Evolutionary conservation across 2,329 filamentous ascomycete species (phyloP), one percentile per base, ranked within the genome.

Genomic region (Didymella arachidicola): DNA sequence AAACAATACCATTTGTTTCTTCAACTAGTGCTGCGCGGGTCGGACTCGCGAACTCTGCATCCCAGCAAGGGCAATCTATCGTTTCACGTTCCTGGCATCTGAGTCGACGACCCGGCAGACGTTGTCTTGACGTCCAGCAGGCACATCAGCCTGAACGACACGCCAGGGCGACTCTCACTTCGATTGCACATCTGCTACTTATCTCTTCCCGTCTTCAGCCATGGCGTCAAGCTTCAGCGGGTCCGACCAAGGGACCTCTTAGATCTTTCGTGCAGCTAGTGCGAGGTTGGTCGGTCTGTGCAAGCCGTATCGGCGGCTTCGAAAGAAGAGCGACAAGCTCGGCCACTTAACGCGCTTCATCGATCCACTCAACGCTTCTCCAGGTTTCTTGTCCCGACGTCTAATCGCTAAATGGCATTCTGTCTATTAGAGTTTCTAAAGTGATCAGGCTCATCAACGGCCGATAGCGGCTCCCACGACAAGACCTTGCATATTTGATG

Each of bases 21-120:
- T 27, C 41, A 38, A 47, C 45, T 57, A 59, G 53, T 47, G 39
- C 46, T 32, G 30, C 32, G 16, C 32, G 44, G 49, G 46, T 56
- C 32, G 53, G 52, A 44, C 32, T 60, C 55, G 50, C 45, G 50
- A 61, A 60, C 53, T 59, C 42, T 46, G 47, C 34, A 55, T 46
- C 53, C 59, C 57, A 51, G 57, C 54, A 55, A 53, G 44, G 49
- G 34, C 49, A 60, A 50, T 61, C 65, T 65, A 67, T 69, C 51
- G 70, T 72, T 72, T 72, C 66, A 68, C 43, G 54, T 66, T 56
- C 59, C 62, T 59, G 54, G 42, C 30, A 50, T 49, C 46, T 59
- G 54, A 64, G 42, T 59, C 61, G 58, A 51, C 43, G 39, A 22
- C 22, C 39, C 41, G 29, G 46, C 39, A 36, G 39, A 44, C 25